Conservation (phyloP, 768 basidiomycete genomes). For the Lentinula aciculospora region DNA sequence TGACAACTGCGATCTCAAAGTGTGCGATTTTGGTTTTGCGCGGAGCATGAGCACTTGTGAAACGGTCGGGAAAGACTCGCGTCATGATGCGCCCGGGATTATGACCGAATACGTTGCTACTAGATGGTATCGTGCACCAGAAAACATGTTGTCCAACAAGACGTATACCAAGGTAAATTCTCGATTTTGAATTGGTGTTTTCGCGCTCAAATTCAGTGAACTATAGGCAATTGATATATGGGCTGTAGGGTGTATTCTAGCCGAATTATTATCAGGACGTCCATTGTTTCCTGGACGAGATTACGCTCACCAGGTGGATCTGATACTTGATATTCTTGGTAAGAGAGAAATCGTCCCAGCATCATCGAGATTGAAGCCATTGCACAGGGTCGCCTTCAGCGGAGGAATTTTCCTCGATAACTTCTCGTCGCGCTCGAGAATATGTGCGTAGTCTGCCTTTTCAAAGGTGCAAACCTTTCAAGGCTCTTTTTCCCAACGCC, state of each 20-base stretch:
- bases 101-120: conserved; percentile 99
- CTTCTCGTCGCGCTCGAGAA: conserved; percentile 84
- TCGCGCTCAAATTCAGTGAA: conserved; percentile 4
- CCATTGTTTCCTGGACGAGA: conserved; percentile 96
- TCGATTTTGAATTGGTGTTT: conserved; percentile 1
- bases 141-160: conserved; percentile 99
- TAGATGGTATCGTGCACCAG: conserved; percentile 97
- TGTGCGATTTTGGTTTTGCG: conserved; percentile 92
- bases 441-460: conserved; percentile 95
- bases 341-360: not conserved
- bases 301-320: conserved; percentile 93
- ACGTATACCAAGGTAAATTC: conserved; percentile 88
- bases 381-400: conserved; percentile 67
- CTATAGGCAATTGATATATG: conserved; percentile 78
- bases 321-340: conserved; percentile 95
- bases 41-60: conserved; percentile 85
- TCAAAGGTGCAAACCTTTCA: conserved; percentile 80
- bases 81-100: conserved; percentile 35
- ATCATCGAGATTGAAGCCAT: not conserved
- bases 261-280: conserved; percentile 94
- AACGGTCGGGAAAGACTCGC: conserved; percentile 75
- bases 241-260: conserved; percentile 85
- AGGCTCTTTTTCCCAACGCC: conserved; percentile 85
- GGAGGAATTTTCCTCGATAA: conserved; percentile 97
- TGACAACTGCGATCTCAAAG: conserved; percentile 94